Percentiles rank a stretch among this genome's conserved stretches.
Conservation (phyloP, 208 protist species). For the Sergeia podlipaevii region DNA sequence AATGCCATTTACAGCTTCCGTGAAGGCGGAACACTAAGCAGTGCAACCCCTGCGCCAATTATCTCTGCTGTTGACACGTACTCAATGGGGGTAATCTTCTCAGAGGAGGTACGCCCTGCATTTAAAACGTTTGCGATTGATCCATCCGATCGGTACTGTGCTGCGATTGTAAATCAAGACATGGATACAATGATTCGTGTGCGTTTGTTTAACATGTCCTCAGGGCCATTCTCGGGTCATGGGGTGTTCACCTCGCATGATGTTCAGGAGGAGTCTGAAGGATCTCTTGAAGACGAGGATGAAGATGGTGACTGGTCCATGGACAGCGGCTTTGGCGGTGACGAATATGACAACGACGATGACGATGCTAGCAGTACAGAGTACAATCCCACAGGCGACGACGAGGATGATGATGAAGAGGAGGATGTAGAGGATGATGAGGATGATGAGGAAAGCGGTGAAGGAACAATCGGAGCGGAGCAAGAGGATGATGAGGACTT, state of each 20-base stretch:
- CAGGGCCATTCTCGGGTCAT: conserved; percentile 59
- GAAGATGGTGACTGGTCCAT: conserved; percentile 34
- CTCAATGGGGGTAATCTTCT: conserved; percentile 75
- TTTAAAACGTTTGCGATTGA: conserved; percentile 79
- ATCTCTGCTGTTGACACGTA: conserved; percentile 79
- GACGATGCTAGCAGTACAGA: background rate
- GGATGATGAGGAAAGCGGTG: conserved; percentile 18
- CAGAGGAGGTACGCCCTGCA: conserved; percentile 60
- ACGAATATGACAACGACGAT: conserved; percentile 3
- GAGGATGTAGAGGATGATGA: conserved; percentile 15
- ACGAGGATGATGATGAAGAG: conserved; percentile 24
- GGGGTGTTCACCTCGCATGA: conserved; percentile 57
- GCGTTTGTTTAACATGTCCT: conserved; percentile 74
- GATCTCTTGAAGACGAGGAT: conserved; percentile 32
- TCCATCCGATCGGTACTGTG: conserved; percentile 82
- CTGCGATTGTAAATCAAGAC: conserved; percentile 70
- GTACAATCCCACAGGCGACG: conserved; percentile 6
- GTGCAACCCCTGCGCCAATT: conserved; percentile 39
- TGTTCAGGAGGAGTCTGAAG: conserved; percentile 24
- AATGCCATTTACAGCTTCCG: conserved; percentile 79
- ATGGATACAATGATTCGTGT: conserved; percentile 47
- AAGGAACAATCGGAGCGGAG: too few species aligned
- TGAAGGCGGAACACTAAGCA: conserved; percentile 28
- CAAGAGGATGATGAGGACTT: conserved; percentile 20
- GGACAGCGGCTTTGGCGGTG: conserved; percentile 3